phyloP scores from a whole-genome alignment of 73 alveolate genomes.

The Symbiodinium pilosum region DNA sequence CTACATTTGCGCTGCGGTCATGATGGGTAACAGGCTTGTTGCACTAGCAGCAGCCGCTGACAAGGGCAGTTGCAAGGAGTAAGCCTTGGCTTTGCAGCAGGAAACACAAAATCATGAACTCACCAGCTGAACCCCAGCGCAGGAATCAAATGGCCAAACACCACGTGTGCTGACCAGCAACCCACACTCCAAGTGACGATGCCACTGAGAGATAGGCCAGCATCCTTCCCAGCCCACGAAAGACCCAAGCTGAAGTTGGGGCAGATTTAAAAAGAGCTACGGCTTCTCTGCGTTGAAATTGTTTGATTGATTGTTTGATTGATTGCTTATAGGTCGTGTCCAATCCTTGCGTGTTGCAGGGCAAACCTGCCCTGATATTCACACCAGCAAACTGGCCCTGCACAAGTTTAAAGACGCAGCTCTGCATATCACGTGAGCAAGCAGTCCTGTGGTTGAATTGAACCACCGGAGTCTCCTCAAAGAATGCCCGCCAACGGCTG shows the following conservation, averaged over 20 bases:
- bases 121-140: too few relatives aligned
- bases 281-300: too few relatives aligned
- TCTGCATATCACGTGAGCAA: background rate
- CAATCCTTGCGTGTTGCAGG: background rate
- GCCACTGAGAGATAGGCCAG: conserved; percentile 70
- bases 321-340: too few relatives aligned
- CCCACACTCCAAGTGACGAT: conserved; percentile 46
- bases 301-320: too few relatives aligned
- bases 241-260: too few relatives aligned
- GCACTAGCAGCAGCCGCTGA: conserved; percentile 71
- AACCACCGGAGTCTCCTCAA: conserved; percentile 96
- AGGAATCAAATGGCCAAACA: too few relatives aligned
- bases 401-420: background rate
- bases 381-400: background rate
- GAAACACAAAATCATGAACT: background rate
- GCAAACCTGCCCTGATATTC: background rate
- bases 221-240: background rate
- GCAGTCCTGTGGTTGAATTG: conserved; percentile 96
- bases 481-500: conserved; percentile 95
- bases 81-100: background rate
- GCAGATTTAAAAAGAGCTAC: too few relatives aligned
- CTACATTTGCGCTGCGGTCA: conserved; percentile 45
- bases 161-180: too few relatives aligned
- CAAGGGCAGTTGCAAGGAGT: conserved; percentile 41
- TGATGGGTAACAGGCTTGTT: conserved; percentile 19